Evolutionary conservation across 805 yeast genomes (phyloP).

Genomic region (Priceomyces melissophilus): DNA sequence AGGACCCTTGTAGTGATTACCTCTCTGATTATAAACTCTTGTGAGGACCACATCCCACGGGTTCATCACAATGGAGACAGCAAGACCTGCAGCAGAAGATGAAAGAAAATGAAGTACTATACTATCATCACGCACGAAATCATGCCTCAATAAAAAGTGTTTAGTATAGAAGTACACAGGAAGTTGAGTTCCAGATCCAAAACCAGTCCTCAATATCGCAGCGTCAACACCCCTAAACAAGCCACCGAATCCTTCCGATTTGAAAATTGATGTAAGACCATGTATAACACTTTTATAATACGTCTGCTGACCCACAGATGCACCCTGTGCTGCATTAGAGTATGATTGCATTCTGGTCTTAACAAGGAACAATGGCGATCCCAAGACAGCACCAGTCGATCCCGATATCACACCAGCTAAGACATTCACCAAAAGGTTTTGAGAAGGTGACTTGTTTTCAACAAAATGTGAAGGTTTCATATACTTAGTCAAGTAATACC

Average conservation of each 20-base stretch:
- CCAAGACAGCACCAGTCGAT: slow-evolving; percentile 80
- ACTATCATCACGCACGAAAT: slow-evolving; percentile 59
- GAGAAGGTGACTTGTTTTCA: slow-evolving; percentile 34
- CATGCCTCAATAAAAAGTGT: slow-evolving; percentile 50
- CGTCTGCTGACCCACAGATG: slow-evolving; percentile 82
- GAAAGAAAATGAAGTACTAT: slow-evolving; percentile 64
- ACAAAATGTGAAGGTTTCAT: slow-evolving; percentile 51
- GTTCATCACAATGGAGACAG: slow-evolving; percentile 93
- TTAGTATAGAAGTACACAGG: slow-evolving; percentile 86
- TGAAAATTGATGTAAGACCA: slow-evolving; percentile 63
- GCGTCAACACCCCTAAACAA: slow-evolving; percentile 91
- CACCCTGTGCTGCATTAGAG: slow-evolving; percentile 44
- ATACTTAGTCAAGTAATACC: slow-evolving; percentile 54
- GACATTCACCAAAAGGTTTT: slow-evolving; percentile 57
- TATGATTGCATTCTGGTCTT: slow-evolving; percentile 97
- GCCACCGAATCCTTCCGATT: slow-evolving; percentile 72
- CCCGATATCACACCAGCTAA: slow-evolving; percentile 82
- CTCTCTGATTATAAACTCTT: slow-evolving; percentile 92
- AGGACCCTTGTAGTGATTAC: slow-evolving; percentile 80
- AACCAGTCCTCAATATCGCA: slow-evolving; percentile 89
- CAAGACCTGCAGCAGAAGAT: slow-evolving; percentile 78
- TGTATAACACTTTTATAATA: slow-evolving; percentile 68
- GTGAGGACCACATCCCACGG: slow-evolving; percentile 97
- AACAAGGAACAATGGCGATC: slow-evolving; percentile 88
- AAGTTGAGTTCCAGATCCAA: slow-evolving; percentile 92